phyloP scores from a whole-genome alignment of 306 rosid genomes.

The Pyrus betulifolia region DNA sequence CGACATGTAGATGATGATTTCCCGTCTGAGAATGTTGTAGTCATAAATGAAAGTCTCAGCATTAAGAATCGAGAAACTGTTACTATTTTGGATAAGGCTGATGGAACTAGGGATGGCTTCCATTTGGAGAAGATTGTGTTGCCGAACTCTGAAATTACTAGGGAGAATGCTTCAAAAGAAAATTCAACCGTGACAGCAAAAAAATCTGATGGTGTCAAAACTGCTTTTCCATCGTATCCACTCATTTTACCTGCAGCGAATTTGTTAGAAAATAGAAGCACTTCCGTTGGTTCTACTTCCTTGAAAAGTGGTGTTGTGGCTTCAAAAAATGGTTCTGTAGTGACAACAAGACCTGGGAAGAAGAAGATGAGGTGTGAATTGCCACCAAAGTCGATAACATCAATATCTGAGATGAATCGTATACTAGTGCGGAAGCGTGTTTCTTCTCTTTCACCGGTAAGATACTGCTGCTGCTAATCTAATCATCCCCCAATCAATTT shows the following conservation, averaged over 20 bases:
- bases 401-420: slow-evolving; percentile 62
- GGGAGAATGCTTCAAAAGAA: slow-evolving; percentile 18
- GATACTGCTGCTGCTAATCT: slow-evolving; percentile 10
- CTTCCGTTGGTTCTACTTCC: slow-evolving; percentile 22
- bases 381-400: slow-evolving; percentile 75
- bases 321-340: slow-evolving; percentile 20
- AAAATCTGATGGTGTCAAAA: slow-evolving; percentile 22
- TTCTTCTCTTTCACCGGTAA: slow-evolving; percentile 69
- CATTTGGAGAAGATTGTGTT: slow-evolving; percentile 25
- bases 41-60: slow-evolving; percentile 12
- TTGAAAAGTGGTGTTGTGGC: slow-evolving; percentile 12
- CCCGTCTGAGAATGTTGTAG: slow-evolving; percentile 21
- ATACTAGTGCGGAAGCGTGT: slow-evolving; percentile 47
- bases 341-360: slow-evolving; percentile 8
- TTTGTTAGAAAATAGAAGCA: slow-evolving; percentile 25
- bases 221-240: slow-evolving; percentile 10
- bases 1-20: slow-evolving; percentile 15
- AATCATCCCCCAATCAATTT: slow-evolving; percentile 9
- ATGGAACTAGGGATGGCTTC: slow-evolving; percentile 22
- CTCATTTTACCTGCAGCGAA: slow-evolving; percentile 7
- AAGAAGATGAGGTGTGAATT: slow-evolving; percentile 58
- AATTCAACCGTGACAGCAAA: slow-evolving; percentile 8
- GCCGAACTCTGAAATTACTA: slow-evolving; percentile 20
- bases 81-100: slow-evolving; percentile 16
- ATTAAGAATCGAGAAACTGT: slow-evolving; percentile 18